Evolutionary conservation across 2,329 filamentous ascomycete species (phyloP).

Genomic region (Colletotrichum phormii): DNA sequence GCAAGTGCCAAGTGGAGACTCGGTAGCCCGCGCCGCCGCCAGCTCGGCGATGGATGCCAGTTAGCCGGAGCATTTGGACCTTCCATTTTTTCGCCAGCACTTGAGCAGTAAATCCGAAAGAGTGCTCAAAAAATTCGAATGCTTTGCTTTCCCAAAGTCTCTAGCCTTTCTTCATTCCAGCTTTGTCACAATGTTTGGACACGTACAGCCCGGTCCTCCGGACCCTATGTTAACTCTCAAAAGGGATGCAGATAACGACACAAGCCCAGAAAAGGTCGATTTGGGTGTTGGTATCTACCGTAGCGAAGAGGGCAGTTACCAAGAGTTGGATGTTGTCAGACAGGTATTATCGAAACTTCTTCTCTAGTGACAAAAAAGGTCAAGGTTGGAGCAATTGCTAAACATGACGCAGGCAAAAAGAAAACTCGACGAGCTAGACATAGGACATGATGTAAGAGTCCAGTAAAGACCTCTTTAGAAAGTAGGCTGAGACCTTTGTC

Average conservation of each 20-base stretch:
- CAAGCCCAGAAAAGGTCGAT: constrained; percentile 46
- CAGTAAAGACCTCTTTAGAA: background rate
- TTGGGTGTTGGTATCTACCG: constrained; percentile 51
- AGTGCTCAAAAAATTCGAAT: background rate
- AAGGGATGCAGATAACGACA: constrained; percentile 44
- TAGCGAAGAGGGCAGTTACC: constrained; percentile 46
- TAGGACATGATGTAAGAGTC: constrained; percentile 43
- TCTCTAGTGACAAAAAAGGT: no score
- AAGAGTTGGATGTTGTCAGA: constrained; percentile 45
- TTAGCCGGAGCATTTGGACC: background rate
- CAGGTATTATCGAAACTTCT: constrained; percentile 28
- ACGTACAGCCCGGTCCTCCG: constrained; percentile 47
- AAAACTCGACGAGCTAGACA: constrained; percentile 36
- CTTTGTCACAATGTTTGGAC: constrained; percentile 52
- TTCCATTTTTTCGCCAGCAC: background rate
- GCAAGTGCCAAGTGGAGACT: constrained; percentile 2
- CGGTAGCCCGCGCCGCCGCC: background rate
- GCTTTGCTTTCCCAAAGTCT: background rate
- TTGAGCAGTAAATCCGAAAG: background rate
- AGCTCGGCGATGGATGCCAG: constrained; percentile 11
- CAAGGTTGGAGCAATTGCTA: background rate
- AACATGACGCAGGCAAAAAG: constrained; percentile 40
- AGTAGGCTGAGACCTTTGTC: background rate
- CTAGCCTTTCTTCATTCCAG: background rate
- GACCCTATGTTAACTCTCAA: constrained; percentile 50